phyloP scores from a whole-genome alignment of 2,329 filamentous ascomycete genomes.

The Venturia effusa region DNA sequence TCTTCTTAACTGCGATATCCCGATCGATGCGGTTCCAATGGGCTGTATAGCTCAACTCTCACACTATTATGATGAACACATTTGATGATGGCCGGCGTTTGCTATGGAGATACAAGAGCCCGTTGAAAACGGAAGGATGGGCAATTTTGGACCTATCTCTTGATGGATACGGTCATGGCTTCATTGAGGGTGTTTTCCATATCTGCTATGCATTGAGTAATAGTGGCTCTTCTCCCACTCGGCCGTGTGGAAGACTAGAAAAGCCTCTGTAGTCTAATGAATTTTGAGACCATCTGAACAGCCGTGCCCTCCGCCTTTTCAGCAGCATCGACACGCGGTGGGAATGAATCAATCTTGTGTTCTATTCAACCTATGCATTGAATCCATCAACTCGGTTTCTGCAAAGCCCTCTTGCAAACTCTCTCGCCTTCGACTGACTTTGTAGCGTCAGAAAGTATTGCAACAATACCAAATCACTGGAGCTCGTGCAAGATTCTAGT shows the following conservation, averaged over 20 bases:
- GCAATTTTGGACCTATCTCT: background rate
- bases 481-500: too few relatives aligned
- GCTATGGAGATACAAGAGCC: background rate
- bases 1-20: background rate
- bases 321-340: too few relatives aligned
- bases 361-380: too few relatives aligned
- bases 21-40: background rate
- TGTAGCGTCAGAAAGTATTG: too few relatives aligned
- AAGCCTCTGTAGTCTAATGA: background rate
- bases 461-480: too few relatives aligned
- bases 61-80: background rate
- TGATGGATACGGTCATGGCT: background rate
- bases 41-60: background rate
- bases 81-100: background rate
- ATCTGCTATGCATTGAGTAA: constrained; percentile 1
- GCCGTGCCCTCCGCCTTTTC: too few relatives aligned
- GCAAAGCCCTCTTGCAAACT: too few relatives aligned
- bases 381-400: too few relatives aligned
- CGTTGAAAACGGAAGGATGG: background rate
- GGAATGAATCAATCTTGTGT: too few relatives aligned
- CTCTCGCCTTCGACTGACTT: too few relatives aligned
- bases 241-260: background rate
- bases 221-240: background rate
- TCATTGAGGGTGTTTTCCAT: background rate
- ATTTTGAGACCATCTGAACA: background rate